Conservation (phyloP, 2,329 filamentous ascomycete genomes). For the Calonectria hawksworthii region DNA sequence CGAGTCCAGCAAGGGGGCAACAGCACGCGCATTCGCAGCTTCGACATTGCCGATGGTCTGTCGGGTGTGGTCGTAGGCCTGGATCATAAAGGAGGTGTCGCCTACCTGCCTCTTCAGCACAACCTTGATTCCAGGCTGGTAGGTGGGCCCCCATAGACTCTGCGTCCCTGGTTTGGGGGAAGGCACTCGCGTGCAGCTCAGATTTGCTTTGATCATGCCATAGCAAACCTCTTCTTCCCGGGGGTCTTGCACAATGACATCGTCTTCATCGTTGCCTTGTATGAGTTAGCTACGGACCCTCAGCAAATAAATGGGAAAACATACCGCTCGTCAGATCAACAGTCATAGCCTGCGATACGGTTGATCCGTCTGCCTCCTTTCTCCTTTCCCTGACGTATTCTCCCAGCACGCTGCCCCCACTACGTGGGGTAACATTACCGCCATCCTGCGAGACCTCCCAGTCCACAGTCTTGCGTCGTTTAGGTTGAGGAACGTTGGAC, state of each 20-base stretch:
- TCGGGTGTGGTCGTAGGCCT: conserved; percentile 79
- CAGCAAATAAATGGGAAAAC: conserved; percentile 15
- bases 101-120: conserved; percentile 72
- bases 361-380: conserved; percentile 55
- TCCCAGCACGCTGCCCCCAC: conserved; percentile 71
- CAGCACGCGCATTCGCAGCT: conserved; percentile 72
- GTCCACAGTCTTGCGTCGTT: conserved; percentile 73
- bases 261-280: conserved; percentile 67
- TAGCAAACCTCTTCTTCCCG: conserved; percentile 83
- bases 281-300: conserved; percentile 15
- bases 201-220: conserved; percentile 78
- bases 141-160: conserved; percentile 68
- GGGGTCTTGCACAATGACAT: conserved; percentile 70
- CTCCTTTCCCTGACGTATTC: conserved; percentile 75
- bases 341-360: conserved; percentile 55
- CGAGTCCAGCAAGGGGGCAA: conserved; percentile 82
- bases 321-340: conserved; percentile 72
- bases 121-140: conserved; percentile 83
- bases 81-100: conserved; percentile 72
- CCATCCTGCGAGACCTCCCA: conserved; percentile 58
- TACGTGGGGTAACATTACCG: conserved; percentile 45
- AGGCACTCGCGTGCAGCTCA: conserved; percentile 79
- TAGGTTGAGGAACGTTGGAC: conserved; percentile 68
- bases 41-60: conserved; percentile 85
- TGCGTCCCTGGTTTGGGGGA: conserved; percentile 75